These are phyloP conservation scores for Boletus reticulatus DNA, from an alignment of 768 basidiomycete genomes.

Conservation along the genomic window DNA sequence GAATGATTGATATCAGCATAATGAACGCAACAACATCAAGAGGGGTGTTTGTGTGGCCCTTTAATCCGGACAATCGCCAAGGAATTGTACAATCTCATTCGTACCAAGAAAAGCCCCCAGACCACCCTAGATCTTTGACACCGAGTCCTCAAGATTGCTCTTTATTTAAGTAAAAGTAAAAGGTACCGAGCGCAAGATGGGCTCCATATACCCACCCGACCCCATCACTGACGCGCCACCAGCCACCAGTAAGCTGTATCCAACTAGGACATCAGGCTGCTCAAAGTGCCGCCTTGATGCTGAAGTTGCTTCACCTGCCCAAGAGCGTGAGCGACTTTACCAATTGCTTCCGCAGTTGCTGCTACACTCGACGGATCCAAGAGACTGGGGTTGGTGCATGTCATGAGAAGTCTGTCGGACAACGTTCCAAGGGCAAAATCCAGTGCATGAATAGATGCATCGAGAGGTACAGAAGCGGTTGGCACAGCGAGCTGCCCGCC, in stretches of 20 bases:
- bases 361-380: slow-evolving; percentile 52
- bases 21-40: slow-evolving; percentile 7
- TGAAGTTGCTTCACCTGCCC: slow-evolving; percentile 58
- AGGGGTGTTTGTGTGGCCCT: not conserved
- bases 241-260: not conserved
- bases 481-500: slow-evolving; percentile 17
- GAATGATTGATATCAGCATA: not conserved
- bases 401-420: slow-evolving; percentile 46
- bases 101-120: not conserved
- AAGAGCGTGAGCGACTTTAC: slow-evolving; percentile 62
- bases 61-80: not conserved
- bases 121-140: not conserved
- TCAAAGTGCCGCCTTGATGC: slow-evolving; percentile 27
- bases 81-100: not conserved
- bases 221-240: slow-evolving; percentile 11
- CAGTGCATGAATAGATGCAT: slow-evolving; percentile 44
- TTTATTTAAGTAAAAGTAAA: not conserved
- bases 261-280: slow-evolving; percentile 16
- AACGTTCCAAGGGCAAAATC: slow-evolving; percentile 52
- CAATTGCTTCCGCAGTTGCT: slow-evolving; percentile 64
- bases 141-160: not conserved
- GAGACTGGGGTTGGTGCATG: slow-evolving; percentile 38
- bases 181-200: not conserved
- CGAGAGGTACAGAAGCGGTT: slow-evolving; percentile 7
- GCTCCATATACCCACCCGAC: slow-evolving; percentile 1